phyloP scores from a whole-genome alignment of 805 yeast species.

The Zygosaccharomyces gambellarensis region DNA sequence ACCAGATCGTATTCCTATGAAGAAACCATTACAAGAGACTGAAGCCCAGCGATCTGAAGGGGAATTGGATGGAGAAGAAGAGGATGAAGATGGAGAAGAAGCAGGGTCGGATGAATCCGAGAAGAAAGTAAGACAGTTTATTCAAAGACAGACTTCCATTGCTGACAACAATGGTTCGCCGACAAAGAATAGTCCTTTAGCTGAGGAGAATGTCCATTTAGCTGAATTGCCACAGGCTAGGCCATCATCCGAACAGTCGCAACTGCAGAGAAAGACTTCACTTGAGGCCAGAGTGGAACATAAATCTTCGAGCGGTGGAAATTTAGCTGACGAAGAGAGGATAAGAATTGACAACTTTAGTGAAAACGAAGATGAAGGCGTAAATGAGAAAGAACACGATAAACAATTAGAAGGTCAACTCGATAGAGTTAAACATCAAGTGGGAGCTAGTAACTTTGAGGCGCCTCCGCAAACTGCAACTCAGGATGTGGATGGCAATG shows the following conservation, averaged over 20 bases:
- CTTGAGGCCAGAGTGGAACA: slow-evolving; percentile 21
- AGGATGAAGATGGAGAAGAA: slow-evolving; percentile 7
- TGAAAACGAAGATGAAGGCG: slow-evolving; percentile 22
- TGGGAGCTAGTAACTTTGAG: neutral
- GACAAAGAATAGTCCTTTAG: slow-evolving; percentile 21
- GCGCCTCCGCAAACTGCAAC: neutral
- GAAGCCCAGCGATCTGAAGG: slow-evolving; percentile 12
- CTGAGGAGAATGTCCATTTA: slow-evolving; percentile 23
- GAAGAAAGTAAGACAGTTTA: slow-evolving; percentile 7
- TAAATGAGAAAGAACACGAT: slow-evolving; percentile 12
- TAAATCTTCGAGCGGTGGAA: slow-evolving; percentile 6
- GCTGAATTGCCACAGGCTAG: slow-evolving; percentile 29
- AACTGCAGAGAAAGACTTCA: slow-evolving; percentile 24
- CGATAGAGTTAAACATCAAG: neutral
- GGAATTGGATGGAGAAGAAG: slow-evolving; percentile 12
- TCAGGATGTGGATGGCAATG: neutral
- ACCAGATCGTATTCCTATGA: slow-evolving; percentile 35
- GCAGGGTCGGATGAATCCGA: slow-evolving; percentile 4
- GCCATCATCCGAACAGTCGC: slow-evolving; percentile 4
- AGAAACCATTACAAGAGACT: slow-evolving; percentile 26
- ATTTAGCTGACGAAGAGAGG: slow-evolving; percentile 12
- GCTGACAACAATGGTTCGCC: slow-evolving; percentile 34
- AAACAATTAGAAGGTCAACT: slow-evolving; percentile 4
- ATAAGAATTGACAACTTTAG: slow-evolving; percentile 22
- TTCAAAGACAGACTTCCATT: slow-evolving; percentile 29